Evolutionary conservation across 768 basidiomycete genomes (phyloP).

Genomic region (Ramaria rubella): DNA sequence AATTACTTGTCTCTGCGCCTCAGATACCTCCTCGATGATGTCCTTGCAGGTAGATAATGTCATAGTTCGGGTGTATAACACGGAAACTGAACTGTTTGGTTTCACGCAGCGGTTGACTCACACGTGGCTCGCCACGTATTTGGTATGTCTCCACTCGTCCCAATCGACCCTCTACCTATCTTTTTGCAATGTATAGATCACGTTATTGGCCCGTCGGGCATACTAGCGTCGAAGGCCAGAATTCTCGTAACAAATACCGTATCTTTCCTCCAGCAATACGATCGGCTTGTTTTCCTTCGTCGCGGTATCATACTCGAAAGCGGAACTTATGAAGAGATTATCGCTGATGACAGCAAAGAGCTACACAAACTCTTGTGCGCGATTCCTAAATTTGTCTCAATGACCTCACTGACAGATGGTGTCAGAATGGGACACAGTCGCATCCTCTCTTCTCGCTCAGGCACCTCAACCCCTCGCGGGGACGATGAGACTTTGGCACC

Average conservation of each 20-base stretch:
- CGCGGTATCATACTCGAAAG: slow-evolving; percentile 77
- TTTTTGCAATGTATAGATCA: slow-evolving; percentile 45
- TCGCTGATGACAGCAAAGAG: slow-evolving; percentile 55
- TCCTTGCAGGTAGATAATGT: slow-evolving; percentile 45
- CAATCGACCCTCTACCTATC: not conserved
- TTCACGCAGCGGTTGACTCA: slow-evolving; percentile 55
- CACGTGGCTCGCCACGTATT: slow-evolving; percentile 86
- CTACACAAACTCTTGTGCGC: slow-evolving; percentile 71
- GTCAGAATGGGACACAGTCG: slow-evolving; percentile 1
- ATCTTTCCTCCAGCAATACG: slow-evolving; percentile 73
- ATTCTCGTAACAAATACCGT: slow-evolving; percentile 84
- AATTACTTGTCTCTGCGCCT: not conserved
- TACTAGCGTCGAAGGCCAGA: slow-evolving; percentile 77
- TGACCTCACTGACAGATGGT: no score
- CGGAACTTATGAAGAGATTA: slow-evolving; percentile 56
- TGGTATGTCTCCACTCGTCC: slow-evolving; percentile 33
- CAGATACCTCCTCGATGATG: slow-evolving; percentile 82
- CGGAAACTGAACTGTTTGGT: slow-evolving; percentile 35
- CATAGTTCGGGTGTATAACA: slow-evolving; percentile 28
- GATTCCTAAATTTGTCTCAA: not conserved
- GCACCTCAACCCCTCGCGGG: slow-evolving; percentile 22
- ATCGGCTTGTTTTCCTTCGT: slow-evolving; percentile 67
- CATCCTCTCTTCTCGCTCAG: slow-evolving; percentile 16
- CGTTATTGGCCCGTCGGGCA: slow-evolving; percentile 78
- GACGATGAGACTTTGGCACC: slow-evolving; percentile 15